Evolutionary conservation across 2,329 filamentous ascomycete genomes (phyloP), one percentile per base, ranked within the genome.

Genomic region (Zasmidium angulare): DNA sequence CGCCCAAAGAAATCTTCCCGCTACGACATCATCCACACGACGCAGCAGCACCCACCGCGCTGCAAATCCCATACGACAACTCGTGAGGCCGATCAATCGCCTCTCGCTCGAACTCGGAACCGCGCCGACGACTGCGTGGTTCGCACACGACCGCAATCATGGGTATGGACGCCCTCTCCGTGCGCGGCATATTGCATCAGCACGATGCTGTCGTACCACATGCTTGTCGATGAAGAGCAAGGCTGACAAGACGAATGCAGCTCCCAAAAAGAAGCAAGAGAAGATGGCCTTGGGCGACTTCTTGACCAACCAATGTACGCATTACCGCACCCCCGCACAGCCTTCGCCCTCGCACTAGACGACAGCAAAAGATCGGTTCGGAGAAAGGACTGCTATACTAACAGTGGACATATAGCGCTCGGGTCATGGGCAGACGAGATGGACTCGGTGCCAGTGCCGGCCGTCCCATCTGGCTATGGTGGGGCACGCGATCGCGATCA

Each of bases 351-450:
- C 53, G 49, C 17, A 53, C 21, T 22, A 22, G 31, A 14, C 24
- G 17, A 10, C 24, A 12, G 55, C 31, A 23, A 20, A 17, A 9
- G 31, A 29, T n/a, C 10, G 31, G 22, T 9, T 11, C 26, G 12
- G 14, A 48, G 48, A 46, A 48, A 56, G 43, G 43, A 53, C 14
- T 19, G 36, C 46, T 24, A 53, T 62, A 61, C 67, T 64, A 50
- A 65, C 54, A 59, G 58, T 61, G 53, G 71, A 72, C 75, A 64
- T 59, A 61, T 72, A 89, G 87, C 84, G 72, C 83, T 88, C 74
- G 92, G 93, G 74, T 98, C 95, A 69, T 99, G 95, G 95, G 95
- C 95, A 72, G 96, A 99, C 80, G 95, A 99, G 77, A 96, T 99
- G 81, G 95, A 99, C 79, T 66, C 68, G 55, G 68, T 71, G 65